Evolutionary conservation across 192 early-diverging fungal genomes (phyloP), one percentile per base, ranked within the genome.

Genomic region (Coemansia sp.): DNA sequence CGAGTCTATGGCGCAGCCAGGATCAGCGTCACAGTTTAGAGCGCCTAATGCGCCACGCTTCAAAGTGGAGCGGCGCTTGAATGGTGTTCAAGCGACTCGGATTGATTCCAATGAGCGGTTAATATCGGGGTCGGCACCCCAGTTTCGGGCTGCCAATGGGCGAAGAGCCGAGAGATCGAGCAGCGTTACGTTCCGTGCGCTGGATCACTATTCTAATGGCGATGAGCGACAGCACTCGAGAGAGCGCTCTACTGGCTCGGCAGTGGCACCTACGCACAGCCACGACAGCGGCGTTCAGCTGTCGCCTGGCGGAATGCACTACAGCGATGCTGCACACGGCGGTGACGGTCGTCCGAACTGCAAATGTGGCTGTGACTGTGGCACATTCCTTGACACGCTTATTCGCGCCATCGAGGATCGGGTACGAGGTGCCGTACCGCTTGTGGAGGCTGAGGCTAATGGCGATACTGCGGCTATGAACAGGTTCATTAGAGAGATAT

Each of bases 281-380:
- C 34, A 59, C 18, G 58, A 59, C 58, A 59, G 35, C 35, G 35
- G 58, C 18, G 3, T 59, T 5, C 58, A 39, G 53, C 11, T 55
- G 53, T 55, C 53, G 2, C 53, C 53, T 4, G 15, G 18, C 34
- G 35, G 58, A 13, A 59, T 59, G 58, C 58, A 39, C 58, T 39
- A 59, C 35, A 52, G 63, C 35, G 47, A 38, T 4, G 11, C 29
- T 16, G 35, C 45, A 24, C 38, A 53, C 0, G 47, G 62, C 8
- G 55, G 53, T 1, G 49, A 35, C 13, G 68, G 74, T 15, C 41
- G 63, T 24, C 75, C 68, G 5, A 68, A 73, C 52, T 84, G 82
- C 62, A 61, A 59, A 11, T 84, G 82, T 41, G 82, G 82, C 11
- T 84, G 82, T 65, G 71, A 80, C 55, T 84, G 82, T 58, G 55